Percentiles rank a stretch among this genome's conserved stretches.
phyloP scores from a whole-genome alignment of 2,329 filamentous ascomycete genomes.

The Capronia americana region DNA sequence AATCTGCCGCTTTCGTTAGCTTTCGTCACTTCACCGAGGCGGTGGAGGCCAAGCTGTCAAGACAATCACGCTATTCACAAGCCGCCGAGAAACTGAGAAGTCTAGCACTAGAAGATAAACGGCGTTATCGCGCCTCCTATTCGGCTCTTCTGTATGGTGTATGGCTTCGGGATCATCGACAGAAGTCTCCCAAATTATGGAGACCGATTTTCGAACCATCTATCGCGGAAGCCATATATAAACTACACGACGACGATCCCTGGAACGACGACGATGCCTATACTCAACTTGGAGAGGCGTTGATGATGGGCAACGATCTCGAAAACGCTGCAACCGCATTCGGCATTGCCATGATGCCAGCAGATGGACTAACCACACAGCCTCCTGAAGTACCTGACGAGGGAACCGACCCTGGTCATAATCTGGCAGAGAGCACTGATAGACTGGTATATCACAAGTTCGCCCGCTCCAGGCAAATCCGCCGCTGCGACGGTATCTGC shows the following conservation, averaged over 20 bases:
- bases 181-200: constrained; percentile 11
- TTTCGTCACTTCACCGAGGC: constrained; percentile 12
- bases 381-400: constrained; percentile 1
- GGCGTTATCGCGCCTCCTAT: constrained; percentile 19
- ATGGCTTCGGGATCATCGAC: constrained; percentile 22
- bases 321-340: constrained; percentile 21
- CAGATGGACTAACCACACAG: constrained; percentile 5
- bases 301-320: constrained; percentile 17
- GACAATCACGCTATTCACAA: constrained; percentile 4
- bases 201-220: constrained; percentile 11
- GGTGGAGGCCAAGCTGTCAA: constrained; percentile 10
- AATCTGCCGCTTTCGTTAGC: constrained; percentile 6
- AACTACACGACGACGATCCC: constrained; percentile 22
- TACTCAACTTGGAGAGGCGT: constrained; percentile 13
- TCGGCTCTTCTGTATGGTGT: constrained; percentile 21
- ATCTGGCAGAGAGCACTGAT: constrained; percentile 1
- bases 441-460: constrained; percentile 17
- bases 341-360: constrained; percentile 18
- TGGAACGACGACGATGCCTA: constrained; percentile 22
- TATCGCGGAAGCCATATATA: constrained; percentile 8
- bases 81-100: constrained; percentile 9
- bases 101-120: constrained; percentile 8
- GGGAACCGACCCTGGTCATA: constrained; percentile 1
- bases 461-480: constrained; percentile 16
- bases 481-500: constrained; percentile 10